phyloP scores from a whole-genome alignment of 2,329 filamentous ascomycete species.

The Hypoxylon sp. region DNA sequence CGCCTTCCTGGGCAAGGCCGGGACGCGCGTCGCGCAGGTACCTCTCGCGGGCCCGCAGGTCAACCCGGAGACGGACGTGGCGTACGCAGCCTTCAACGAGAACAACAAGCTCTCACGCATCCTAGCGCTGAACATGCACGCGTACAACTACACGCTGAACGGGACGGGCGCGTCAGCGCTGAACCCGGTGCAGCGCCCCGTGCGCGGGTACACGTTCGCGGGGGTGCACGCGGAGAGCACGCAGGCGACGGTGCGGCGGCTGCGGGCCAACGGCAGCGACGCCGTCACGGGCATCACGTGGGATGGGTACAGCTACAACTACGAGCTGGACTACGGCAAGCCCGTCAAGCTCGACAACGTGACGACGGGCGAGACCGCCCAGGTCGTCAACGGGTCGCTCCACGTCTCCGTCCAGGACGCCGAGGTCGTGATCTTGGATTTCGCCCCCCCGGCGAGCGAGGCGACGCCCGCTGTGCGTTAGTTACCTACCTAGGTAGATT shows the following conservation, averaged over 20 bases:
- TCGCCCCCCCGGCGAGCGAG: slow-evolving; percentile 40
- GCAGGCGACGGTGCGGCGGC: slow-evolving; percentile 60
- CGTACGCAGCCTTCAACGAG: slow-evolving; percentile 68
- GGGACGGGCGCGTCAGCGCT: slow-evolving; percentile 51
- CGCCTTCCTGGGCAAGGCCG: slow-evolving; percentile 65
- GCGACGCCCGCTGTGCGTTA: not conserved
- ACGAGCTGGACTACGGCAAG: slow-evolving; percentile 67
- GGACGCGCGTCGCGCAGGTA: slow-evolving; percentile 61
- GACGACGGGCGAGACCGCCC: slow-evolving; percentile 64
- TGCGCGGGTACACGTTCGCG: slow-evolving; percentile 60
- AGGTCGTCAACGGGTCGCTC: slow-evolving; percentile 56
- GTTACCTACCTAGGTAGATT: slow-evolving; percentile 1
- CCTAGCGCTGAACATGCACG: slow-evolving; percentile 70
- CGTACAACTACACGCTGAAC: slow-evolving; percentile 71
- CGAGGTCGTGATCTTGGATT: slow-evolving; percentile 58
- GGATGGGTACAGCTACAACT: slow-evolving; percentile 74
- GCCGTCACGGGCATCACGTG: slow-evolving; percentile 73
- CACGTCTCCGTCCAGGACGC: slow-evolving; percentile 60
- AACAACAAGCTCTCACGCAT: slow-evolving; percentile 60
- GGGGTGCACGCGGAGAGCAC: slow-evolving; percentile 14
- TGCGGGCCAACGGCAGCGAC: slow-evolving; percentile 74
- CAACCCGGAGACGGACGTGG: slow-evolving; percentile 58
- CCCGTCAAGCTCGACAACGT: slow-evolving; percentile 70
- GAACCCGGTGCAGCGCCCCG: slow-evolving; percentile 53
- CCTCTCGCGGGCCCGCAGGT: slow-evolving; percentile 58